Base-by-base conservation (phyloP, 305 asterid species). In the Andrographis paniculata region DNA sequence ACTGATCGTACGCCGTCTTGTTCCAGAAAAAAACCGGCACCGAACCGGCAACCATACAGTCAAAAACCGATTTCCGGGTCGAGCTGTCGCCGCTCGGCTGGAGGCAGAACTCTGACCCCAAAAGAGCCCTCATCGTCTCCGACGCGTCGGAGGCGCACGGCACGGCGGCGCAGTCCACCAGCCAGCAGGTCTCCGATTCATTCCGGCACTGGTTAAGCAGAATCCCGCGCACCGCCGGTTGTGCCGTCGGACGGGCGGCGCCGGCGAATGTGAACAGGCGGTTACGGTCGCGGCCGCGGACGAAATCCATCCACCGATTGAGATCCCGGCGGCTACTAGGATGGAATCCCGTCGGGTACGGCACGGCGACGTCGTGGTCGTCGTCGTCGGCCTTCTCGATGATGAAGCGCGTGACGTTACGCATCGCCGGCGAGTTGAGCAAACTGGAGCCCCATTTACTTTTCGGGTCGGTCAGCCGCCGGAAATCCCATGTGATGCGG, bases 21-120 rank as follows among this genome's bases (percentile, higher is more conserved):
- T 60, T 62, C 95, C 94, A 84, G 71, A 87, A 87, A 14, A 80
- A 77, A 4, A 87, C 92, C 17, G 78, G 82, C n/a, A 74, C 63
- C 5, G 78, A 58, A 42, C 82, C 82, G 45, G 71, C 73, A 24
- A 73, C 24, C 80, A 73, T 73, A 43, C 80, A 73, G 20, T 73
- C 80, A 4, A 69, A 68, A 38, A 59, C 52, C 48, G 80, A 59
- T 45, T 67, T 56, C 40, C 76, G 54, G 0, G 76, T 69, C 13
- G 38, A 56, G 2, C 76, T 63, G 39, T 69, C 80, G 27, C 73
- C 76, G 14, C 45, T 52, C 7, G 80, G 80, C 59, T 69, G 76
- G 46, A 73, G 20, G 61, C 80, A 73, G 14, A 73, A 73, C 12
- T 62, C 63, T 14, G 80, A 69, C 43, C 47, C 64, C 39, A 73